These are phyloP conservation scores for Leishmania tarentolae DNA, from an alignment of 208 protist species.

Conservation along the genomic window DNA sequence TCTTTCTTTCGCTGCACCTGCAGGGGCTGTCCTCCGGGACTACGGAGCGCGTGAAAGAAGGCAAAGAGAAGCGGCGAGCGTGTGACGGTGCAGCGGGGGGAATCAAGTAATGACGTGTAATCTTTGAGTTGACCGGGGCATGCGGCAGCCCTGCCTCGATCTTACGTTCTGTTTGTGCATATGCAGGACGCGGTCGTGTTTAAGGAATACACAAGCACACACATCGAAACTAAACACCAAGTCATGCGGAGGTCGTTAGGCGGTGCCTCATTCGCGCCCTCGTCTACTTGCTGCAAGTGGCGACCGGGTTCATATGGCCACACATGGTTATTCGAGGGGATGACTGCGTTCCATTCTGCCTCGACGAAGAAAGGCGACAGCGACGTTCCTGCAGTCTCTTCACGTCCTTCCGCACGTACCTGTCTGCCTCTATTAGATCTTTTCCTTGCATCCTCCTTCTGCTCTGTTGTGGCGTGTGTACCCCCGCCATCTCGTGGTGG, in stretches of 20 bases:
- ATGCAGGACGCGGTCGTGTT: neutral
- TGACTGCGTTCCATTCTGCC: neutral
- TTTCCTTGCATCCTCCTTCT: neutral
- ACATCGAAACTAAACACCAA: neutral
- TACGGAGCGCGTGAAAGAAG: neutral
- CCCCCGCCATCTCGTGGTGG: neutral
- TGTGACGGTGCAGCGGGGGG: neutral
- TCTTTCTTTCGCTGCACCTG: neutral
- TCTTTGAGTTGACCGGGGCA: neutral
- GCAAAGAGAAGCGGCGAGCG: neutral
- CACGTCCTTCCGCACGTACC: neutral
- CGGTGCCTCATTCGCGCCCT: neutral
- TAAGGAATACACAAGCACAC: neutral
- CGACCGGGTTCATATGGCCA: too few relatives aligned
- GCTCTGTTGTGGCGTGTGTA: neutral
- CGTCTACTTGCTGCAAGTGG: neutral
- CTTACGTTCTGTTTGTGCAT: neutral
- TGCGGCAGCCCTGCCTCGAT: neutral
- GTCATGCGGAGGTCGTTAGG: too few relatives aligned
- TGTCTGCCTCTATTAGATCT: neutral
- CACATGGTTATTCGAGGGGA: too few relatives aligned
- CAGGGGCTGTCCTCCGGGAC: neutral
- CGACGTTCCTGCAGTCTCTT: neutral
- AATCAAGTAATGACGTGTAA: neutral
- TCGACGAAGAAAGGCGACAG: neutral